Evolutionary conservation across 2,329 filamentous ascomycete genomes (phyloP).

Genomic region (Calonectria honghensis): DNA sequence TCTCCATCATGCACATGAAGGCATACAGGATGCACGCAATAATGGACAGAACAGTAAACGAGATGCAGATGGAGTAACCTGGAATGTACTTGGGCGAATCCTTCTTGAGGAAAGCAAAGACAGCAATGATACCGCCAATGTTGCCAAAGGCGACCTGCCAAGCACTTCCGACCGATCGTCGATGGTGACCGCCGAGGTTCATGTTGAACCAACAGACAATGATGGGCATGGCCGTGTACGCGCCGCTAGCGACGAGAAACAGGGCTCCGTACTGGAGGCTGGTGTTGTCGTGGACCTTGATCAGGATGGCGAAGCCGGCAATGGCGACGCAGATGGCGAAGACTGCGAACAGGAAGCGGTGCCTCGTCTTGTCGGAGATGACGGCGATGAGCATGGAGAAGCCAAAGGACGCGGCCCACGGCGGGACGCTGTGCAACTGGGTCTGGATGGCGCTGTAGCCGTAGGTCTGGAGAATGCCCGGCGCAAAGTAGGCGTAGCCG

Average conservation of each 20-base stretch:
- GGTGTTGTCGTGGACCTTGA: constrained; percentile 81
- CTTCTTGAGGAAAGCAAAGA: constrained; percentile 78
- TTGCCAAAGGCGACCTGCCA: constrained; percentile 89
- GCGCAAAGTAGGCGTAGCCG: constrained; percentile 85
- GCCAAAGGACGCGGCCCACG: constrained; percentile 81
- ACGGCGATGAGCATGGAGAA: constrained; percentile 86
- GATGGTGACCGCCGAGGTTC: constrained; percentile 84
- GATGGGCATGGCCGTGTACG: constrained; percentile 92
- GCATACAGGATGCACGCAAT: constrained; percentile 77
- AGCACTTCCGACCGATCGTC: constrained; percentile 81
- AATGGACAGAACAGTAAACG: constrained; percentile 81
- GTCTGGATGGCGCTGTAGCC: constrained; percentile 76
- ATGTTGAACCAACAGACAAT: constrained; percentile 90
- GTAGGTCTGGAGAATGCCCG: constrained; percentile 81
- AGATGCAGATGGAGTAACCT: constrained; percentile 86
- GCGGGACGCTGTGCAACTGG: constrained; percentile 75
- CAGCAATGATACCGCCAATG: constrained; percentile 86
- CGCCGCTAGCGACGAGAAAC: constrained; percentile 87
- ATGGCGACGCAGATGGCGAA: constrained; percentile 81
- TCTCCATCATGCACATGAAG: constrained; percentile 74
- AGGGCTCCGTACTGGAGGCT: constrained; percentile 85
- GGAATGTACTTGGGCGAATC: constrained; percentile 82
- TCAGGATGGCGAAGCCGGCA: constrained; percentile 83
- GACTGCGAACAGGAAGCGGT: constrained; percentile 85
- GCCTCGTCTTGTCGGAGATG: constrained; percentile 81